Evolutionary conservation across 1,284 basidiomycete species (phyloP).

Genomic region (Fomitiporia mediterranea): DNA sequence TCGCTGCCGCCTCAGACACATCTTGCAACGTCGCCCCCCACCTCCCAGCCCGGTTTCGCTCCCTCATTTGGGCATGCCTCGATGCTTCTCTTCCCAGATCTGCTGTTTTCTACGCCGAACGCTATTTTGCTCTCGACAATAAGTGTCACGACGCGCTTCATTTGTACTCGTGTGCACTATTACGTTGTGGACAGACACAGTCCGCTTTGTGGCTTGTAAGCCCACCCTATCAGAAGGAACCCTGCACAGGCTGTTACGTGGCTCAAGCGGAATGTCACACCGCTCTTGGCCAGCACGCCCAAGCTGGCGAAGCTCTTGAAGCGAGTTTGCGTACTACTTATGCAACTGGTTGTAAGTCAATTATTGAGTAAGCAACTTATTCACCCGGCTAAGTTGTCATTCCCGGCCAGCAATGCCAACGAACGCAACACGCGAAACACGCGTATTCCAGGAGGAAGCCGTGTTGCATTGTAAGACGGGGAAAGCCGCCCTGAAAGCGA

Average conservation of each 20-base stretch:
- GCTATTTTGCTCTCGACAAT: conserved; percentile 64
- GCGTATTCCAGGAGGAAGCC: conserved; percentile 59
- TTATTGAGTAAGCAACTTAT: no score
- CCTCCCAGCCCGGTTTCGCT: conserved; percentile 60
- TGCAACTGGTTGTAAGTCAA: conserved; percentile 38
- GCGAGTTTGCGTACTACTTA: conserved; percentile 44
- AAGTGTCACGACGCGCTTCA: conserved; percentile 79
- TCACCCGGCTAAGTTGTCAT: neutral
- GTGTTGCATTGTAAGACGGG: conserved; percentile 67
- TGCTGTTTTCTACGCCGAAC: conserved; percentile 78
- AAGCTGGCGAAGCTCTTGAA: conserved; percentile 69
- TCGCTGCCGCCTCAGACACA: conserved; percentile 31
- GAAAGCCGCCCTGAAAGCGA: conserved; percentile 66
- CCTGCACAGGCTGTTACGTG: conserved; percentile 73
- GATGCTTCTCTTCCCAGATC: conserved; percentile 71
- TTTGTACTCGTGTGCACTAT: conserved; percentile 74
- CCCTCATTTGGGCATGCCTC: conserved; percentile 71
- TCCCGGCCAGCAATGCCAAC: neutral
- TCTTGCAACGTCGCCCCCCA: conserved; percentile 42
- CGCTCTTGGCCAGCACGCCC: conserved; percentile 62
- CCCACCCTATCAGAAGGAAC: conserved; percentile 42
- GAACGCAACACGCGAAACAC: conserved; percentile 29
- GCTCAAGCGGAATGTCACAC: conserved; percentile 77
- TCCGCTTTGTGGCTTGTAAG: conserved; percentile 73
- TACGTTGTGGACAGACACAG: conserved; percentile 70